Conservation (phyloP, 1,284 basidiomycete genomes). For the Ustanciosporium gigantosporum region DNA sequence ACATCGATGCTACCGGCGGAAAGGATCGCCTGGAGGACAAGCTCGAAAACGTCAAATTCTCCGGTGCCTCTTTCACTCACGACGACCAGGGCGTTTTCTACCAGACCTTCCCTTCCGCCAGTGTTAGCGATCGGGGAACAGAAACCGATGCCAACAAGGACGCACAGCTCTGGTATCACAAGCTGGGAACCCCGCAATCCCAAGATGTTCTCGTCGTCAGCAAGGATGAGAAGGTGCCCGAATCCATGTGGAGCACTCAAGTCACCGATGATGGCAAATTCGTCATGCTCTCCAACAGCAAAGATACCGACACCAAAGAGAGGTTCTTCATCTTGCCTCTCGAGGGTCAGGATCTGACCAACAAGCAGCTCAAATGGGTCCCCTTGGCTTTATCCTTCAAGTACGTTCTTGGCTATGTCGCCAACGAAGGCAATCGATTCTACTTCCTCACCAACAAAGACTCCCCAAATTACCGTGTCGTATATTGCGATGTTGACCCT, state of each 20-base stretch:
- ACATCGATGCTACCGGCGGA: conserved; percentile 40
- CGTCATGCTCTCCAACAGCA: conserved; percentile 46
- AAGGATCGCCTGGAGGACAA: conserved; percentile 46
- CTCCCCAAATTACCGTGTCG: conserved; percentile 54
- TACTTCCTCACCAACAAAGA: conserved; percentile 59
- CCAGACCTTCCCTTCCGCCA: conserved; percentile 49
- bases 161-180: conserved; percentile 57
- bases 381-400: conserved; percentile 50
- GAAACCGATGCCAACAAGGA: conserved; percentile 58
- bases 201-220: conserved; percentile 53
- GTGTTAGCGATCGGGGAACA: conserved; percentile 52
- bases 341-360: conserved; percentile 17
- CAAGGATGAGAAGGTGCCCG: conserved; percentile 46
- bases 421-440: conserved; percentile 53
- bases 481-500: conserved; percentile 39
- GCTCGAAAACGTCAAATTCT: conserved; percentile 56
- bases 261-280: conserved; percentile 55
- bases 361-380: conserved; percentile 46
- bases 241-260: conserved; percentile 48
- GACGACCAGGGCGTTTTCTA: conserved; percentile 59
- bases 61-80: conserved; percentile 46
- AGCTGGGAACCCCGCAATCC: conserved; percentile 49
- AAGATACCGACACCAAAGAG: conserved; percentile 56
- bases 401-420: conserved; percentile 47
- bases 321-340: conserved; percentile 46